A percentile compares a stretch with the other conserved stretches of the same genome.
Conservation (phyloP, 2,329 filamentous ascomycete genomes). For the Calonectria pauciramosa region DNA sequence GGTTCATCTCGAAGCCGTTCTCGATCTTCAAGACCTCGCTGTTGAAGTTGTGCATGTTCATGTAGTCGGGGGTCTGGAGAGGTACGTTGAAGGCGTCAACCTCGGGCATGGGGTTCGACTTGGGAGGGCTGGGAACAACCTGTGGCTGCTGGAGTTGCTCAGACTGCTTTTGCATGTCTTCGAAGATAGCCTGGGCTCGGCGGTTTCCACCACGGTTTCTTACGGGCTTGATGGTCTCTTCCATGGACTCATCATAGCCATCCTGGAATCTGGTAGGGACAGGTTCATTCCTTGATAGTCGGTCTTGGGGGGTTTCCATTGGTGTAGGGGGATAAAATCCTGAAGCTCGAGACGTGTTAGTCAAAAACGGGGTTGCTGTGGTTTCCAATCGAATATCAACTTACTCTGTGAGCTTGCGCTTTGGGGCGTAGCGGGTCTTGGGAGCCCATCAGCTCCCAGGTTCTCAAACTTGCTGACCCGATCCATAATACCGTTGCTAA, state of each 20-base stretch:
- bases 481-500: constrained; percentile 74
- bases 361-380: not conserved
- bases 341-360: constrained; percentile 45
- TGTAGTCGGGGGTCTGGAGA: constrained; percentile 69
- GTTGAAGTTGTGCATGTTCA: constrained; percentile 65
- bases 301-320: constrained; percentile 71
- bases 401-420: constrained; percentile 72
- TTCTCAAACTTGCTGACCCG: constrained; percentile 72
- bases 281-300: constrained; percentile 57
- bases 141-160: constrained; percentile 54
- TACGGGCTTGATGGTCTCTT: constrained; percentile 73
- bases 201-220: constrained; percentile 57
- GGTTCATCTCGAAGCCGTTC: constrained; percentile 55
- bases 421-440: constrained; percentile 73
- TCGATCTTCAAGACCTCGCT: constrained; percentile 60
- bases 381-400: constrained; percentile 41
- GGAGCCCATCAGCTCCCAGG: constrained; percentile 58
- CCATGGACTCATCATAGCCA: constrained; percentile 75
- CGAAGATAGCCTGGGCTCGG: constrained; percentile 67
- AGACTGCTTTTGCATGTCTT: constrained; percentile 69
- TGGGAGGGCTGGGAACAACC: constrained; percentile 67
- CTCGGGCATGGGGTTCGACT: constrained; percentile 64
- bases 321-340: constrained; percentile 78
- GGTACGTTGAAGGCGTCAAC: constrained; percentile 60
- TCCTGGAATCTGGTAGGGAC: constrained; percentile 68